These are phyloP conservation scores for Megacollybia marginata DNA, from an alignment of 768 basidiomycete genomes.

Conservation along the genomic window DNA sequence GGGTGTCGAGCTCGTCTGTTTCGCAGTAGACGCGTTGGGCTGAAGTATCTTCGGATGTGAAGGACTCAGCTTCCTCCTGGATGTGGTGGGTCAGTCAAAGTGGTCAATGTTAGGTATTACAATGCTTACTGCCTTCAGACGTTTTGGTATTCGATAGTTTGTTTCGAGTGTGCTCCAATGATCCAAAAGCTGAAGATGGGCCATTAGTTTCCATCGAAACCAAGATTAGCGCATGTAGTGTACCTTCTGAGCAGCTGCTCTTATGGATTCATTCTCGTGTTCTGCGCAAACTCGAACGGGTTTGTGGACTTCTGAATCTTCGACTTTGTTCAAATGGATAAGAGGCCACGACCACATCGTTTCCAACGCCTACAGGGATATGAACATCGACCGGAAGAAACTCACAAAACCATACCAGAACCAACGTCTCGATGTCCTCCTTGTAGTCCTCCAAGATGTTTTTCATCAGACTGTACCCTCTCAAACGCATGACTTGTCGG, in stretches of 20 bases:
- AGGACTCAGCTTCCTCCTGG: conserved; percentile 10
- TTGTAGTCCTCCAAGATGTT: conserved; percentile 75
- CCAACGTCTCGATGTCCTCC: conserved; percentile 63
- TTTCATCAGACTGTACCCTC: conserved; percentile 89
- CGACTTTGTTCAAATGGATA: conserved; percentile 83
- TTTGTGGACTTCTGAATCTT: conserved; percentile 62
- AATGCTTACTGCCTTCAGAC: conserved; percentile 26
- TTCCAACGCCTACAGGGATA: conserved; percentile 44
- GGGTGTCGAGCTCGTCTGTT: background rate
- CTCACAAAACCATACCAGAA: conserved; percentile 42
- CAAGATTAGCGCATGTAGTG: conserved; percentile 6
- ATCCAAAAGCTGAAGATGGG: conserved; percentile 50
- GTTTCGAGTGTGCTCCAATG: conserved; percentile 74
- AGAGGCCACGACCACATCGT: conserved; percentile 77
- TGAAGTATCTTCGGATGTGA: background rate
- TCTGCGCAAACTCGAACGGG: conserved; percentile 50
- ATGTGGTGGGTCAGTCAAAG: background rate
- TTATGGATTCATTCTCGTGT: conserved; percentile 50
- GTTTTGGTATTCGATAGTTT: conserved; percentile 86
- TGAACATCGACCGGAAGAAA: background rate
- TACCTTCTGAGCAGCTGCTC: conserved; percentile 58
- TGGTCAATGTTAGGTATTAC: background rate
- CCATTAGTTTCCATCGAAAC: background rate
- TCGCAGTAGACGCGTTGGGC: no score
- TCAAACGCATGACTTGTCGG: conserved; percentile 82